These are phyloP conservation scores for Glycine tomentella DNA, from an alignment of 306 rosid genomes.

Conservation along the genomic window DNA sequence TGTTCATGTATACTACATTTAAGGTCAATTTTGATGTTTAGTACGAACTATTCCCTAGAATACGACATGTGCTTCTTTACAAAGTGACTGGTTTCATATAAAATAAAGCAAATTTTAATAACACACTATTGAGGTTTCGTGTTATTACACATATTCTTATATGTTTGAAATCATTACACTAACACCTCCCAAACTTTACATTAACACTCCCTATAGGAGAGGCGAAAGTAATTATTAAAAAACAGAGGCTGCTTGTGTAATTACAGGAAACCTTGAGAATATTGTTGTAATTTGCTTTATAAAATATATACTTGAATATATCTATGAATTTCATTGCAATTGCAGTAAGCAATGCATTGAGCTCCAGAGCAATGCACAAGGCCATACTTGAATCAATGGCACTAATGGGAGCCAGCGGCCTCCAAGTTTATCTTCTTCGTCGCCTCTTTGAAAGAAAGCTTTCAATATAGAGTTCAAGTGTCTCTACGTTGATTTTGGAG, in stretches of 20 bases:
- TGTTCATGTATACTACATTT: background rate
- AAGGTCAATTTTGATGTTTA: background rate
- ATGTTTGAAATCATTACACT: too few species aligned
- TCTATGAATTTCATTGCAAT: background rate
- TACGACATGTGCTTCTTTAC: background rate
- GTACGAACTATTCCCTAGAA: background rate
- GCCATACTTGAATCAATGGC: constrained; percentile 71
- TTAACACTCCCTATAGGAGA: too few species aligned
- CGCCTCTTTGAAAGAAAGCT: constrained; percentile 68
- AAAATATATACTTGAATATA: too few species aligned
- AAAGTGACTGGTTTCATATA: background rate
- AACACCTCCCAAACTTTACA: too few species aligned
- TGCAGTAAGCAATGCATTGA: constrained; percentile 67
- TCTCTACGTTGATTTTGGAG: constrained; percentile 27
- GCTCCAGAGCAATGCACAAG: constrained; percentile 69
- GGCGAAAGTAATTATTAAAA: too few species aligned
- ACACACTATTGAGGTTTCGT: too few species aligned
- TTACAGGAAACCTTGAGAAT: too few species aligned
- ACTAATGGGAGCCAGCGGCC: constrained; percentile 64
- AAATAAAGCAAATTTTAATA: too few species aligned
- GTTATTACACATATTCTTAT: too few species aligned
- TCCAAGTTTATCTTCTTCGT: constrained; percentile 75
- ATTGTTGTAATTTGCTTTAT: too few species aligned
- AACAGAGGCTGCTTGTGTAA: too few species aligned
- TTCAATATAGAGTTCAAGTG: constrained; percentile 47